Evolutionary conservation across 179 eudicot species (phyloP).

Genomic region (Gypsophila paniculata): DNA sequence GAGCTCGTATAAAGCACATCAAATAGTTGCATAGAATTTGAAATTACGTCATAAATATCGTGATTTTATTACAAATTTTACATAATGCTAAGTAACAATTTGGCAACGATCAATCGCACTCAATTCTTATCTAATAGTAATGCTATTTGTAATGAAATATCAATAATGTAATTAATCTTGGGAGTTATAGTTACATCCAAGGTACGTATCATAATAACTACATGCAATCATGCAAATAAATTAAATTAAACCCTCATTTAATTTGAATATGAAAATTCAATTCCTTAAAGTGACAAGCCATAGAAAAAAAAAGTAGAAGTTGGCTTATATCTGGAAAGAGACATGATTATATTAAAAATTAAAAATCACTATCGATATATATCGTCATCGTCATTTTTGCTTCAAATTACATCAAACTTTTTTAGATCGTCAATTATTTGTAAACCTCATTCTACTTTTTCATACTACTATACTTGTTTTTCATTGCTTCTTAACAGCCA

Average conservation of each 20-base stretch:
- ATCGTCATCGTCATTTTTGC: slow-evolving; percentile 26
- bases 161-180: not conserved
- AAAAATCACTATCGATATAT: slow-evolving; percentile 16
- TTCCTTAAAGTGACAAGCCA: slow-evolving; percentile 19
- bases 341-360: not conserved
- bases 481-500: slow-evolving; percentile 12
- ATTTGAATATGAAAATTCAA: not conserved
- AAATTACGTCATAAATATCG: no score
- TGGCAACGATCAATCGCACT: no score
- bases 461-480: not conserved
- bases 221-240: slow-evolving; percentile 10
- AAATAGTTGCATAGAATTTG: no score
- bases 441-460: slow-evolving; percentile 15
- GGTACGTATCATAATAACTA: no score
- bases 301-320: slow-evolving; percentile 34
- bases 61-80: no score
- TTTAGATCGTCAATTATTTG: not conserved
- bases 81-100: no score
- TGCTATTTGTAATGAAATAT: no score
- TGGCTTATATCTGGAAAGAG: slow-evolving; percentile 34
- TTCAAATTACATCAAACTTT: slow-evolving; percentile 11
- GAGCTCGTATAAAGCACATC: no score
- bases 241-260: no score
- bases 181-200: not conserved
- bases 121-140: no score